A percentile compares a stretch with the other conserved stretches of the same genome.
Conservation (phyloP, 176 grass and related monocot species). For the Avena insularis region DNA sequence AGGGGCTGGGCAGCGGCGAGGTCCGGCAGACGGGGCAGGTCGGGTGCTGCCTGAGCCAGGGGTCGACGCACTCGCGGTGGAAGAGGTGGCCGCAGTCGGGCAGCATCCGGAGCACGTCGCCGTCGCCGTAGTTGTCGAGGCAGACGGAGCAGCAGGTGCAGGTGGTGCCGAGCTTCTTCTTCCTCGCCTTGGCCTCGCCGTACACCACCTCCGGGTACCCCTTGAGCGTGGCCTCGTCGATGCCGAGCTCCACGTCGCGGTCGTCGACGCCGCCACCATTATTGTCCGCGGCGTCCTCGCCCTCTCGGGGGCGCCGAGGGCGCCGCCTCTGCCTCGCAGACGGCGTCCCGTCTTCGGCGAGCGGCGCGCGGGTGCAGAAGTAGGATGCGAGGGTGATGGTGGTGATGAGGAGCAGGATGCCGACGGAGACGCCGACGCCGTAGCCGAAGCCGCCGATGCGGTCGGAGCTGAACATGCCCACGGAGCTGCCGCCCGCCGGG, state of each 20-base stretch:
- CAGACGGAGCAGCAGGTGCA: conserved; percentile 88
- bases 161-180: conserved; percentile 48
- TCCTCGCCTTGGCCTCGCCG: conserved; percentile 51
- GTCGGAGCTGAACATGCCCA: conserved; percentile 69
- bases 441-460: conserved; percentile 80
- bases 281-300: background rate
- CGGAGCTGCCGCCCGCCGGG: conserved; percentile 37
- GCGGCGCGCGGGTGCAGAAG: conserved; percentile 68
- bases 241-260: conserved; percentile 66
- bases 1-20: conserved; percentile 80
- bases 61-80: conserved; percentile 82
- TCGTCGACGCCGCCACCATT: background rate
- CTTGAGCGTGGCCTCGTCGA: conserved; percentile 81
- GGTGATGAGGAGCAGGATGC: conserved; percentile 91
- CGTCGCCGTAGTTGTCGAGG: conserved; percentile 78
- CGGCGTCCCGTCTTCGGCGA: conserved; percentile 15
- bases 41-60: conserved; percentile 74
- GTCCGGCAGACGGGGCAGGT: conserved; percentile 96
- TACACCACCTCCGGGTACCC: conserved; percentile 84
- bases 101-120: conserved; percentile 77
- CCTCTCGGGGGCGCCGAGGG: background rate
- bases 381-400: conserved; percentile 89
- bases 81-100: conserved; percentile 90
- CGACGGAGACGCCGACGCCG: conserved; percentile 84
- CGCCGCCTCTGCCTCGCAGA: background rate